phyloP scores from a whole-genome alignment of 495 filamentous ascomycete genomes.

The Pseudoneurospora amorphoporcata region DNA sequence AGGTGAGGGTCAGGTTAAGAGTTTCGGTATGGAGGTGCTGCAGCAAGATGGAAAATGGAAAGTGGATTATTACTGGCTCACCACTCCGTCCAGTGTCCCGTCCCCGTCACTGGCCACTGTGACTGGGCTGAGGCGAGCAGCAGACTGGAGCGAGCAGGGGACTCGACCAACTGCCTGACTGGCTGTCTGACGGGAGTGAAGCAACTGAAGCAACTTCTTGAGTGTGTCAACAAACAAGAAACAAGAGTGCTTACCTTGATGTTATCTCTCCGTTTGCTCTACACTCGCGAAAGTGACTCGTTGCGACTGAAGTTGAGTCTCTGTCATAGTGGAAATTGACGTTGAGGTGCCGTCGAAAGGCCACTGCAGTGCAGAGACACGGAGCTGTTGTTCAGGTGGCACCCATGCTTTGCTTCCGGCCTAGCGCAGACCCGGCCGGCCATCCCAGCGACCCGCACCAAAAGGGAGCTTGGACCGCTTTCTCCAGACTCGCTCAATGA shows the following conservation, averaged over 20 bases:
- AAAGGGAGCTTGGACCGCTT: neutral
- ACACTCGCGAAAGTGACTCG: neutral
- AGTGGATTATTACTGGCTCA: neutral
- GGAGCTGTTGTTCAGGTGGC: neutral
- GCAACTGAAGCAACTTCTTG: neutral
- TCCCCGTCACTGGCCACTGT: neutral
- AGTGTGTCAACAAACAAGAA: neutral
- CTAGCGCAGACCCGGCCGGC: neutral
- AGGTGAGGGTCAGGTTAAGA: neutral
- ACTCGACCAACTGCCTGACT: neutral
- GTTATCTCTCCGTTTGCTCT: neutral
- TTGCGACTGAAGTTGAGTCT: neutral
- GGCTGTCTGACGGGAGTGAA: neutral
- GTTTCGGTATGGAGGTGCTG: neutral
- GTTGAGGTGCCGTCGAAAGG: neutral
- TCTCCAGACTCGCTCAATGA: neutral
- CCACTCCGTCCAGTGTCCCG: neutral
- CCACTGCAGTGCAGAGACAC: neutral
- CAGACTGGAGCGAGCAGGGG: neutral
- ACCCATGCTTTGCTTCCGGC: neutral
- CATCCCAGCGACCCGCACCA: neutral
- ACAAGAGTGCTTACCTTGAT: neutral
- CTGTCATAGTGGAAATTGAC: neutral
- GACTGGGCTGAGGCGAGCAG: neutral
- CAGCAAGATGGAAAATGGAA: neutral